phyloP scores from a whole-genome alignment of 495 filamentous ascomycete genomes.

The Penicillium nucicola region DNA sequence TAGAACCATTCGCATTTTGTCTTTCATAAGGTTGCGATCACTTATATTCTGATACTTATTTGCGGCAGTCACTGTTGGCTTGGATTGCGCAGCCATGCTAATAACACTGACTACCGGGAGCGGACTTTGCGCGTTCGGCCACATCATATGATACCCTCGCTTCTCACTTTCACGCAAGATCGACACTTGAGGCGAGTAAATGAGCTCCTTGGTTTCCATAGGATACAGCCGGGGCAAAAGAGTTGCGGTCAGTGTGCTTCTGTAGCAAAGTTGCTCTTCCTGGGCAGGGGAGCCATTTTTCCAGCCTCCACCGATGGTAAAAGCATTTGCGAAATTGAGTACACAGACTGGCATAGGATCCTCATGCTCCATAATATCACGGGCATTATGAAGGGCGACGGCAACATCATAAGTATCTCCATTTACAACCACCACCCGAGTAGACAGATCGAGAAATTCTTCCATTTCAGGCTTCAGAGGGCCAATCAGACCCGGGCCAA shows the following conservation, averaged over 20 bases:
- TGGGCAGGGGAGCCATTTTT: conserved; percentile 52
- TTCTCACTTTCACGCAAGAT: conserved; percentile 47
- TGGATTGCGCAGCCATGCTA: conserved; percentile 56
- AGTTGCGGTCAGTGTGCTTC: conserved; percentile 53
- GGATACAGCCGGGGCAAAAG: conserved; percentile 57
- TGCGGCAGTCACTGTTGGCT: conserved; percentile 37
- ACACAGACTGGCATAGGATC: conserved; percentile 45
- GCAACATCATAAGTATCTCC: conserved; percentile 52
- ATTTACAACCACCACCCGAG: conserved; percentile 39
- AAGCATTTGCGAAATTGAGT: conserved; percentile 59
- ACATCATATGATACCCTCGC: conserved; percentile 41
- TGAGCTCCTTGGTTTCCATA: conserved; percentile 42
- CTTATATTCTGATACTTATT: conserved; percentile 24
- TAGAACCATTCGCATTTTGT: conserved; percentile 58
- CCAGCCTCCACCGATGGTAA: conserved; percentile 55
- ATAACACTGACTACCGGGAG: conserved; percentile 56
- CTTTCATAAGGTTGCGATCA: conserved; percentile 50
- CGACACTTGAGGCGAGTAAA: conserved; percentile 60
- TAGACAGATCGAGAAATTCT: conserved; percentile 12
- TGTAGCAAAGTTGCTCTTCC: conserved; percentile 65
- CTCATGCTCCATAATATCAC: neutral
- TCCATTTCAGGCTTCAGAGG: conserved; percentile 9
- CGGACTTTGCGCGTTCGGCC: conserved; percentile 18
- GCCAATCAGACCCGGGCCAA: neutral
- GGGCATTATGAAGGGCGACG: conserved; percentile 29